These are phyloP conservation scores for Candida tallmaniae DNA, from an alignment of 805 yeast genomes.

Conservation along the genomic window DNA sequence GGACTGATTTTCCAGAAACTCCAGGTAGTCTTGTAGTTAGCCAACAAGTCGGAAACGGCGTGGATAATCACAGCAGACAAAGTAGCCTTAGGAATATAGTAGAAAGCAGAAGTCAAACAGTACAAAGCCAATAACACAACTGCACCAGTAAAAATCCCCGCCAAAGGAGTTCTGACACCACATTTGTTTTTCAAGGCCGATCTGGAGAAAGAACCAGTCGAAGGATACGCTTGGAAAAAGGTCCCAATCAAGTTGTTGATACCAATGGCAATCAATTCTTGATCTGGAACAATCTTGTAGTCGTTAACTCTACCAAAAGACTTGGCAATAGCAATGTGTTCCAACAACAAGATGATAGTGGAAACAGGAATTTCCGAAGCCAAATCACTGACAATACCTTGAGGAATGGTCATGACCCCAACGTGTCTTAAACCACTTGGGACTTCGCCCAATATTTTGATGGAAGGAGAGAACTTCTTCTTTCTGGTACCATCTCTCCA, in stretches of 20 bases:
- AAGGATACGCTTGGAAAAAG: slow-evolving; percentile 89
- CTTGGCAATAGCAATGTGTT: slow-evolving; percentile 90
- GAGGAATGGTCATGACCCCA: slow-evolving; percentile 65
- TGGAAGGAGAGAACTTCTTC: slow-evolving; percentile 38
- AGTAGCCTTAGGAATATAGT: slow-evolving; percentile 86
- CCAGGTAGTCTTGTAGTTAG: slow-evolving; percentile 63
- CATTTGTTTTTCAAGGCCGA: slow-evolving; percentile 93
- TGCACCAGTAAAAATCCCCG: slow-evolving; percentile 85
- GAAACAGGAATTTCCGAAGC: slow-evolving; percentile 85
- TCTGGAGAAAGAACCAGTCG: slow-evolving; percentile 93
- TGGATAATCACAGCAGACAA: slow-evolving; percentile 86
- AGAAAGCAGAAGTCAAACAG: slow-evolving; percentile 77
- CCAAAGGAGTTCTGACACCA: slow-evolving; percentile 91
- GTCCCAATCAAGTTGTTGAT: slow-evolving; percentile 87
- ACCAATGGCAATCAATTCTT: slow-evolving; percentile 92
- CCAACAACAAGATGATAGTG: slow-evolving; percentile 73
- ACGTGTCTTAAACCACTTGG: slow-evolving; percentile 79
- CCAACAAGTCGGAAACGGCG: slow-evolving; percentile 83
- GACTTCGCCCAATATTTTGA: slow-evolving; percentile 67
- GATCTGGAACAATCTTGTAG: slow-evolving; percentile 87
- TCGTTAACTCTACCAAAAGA: slow-evolving; percentile 91
- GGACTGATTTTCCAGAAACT: slow-evolving; percentile 72
- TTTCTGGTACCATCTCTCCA: slow-evolving; percentile 27
- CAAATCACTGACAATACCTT: slow-evolving; percentile 52
- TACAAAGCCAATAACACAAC: slow-evolving; percentile 86